phyloP scores from a whole-genome alignment of 2,329 filamentous ascomycete genomes.

The Diaporthe vaccinii region DNA sequence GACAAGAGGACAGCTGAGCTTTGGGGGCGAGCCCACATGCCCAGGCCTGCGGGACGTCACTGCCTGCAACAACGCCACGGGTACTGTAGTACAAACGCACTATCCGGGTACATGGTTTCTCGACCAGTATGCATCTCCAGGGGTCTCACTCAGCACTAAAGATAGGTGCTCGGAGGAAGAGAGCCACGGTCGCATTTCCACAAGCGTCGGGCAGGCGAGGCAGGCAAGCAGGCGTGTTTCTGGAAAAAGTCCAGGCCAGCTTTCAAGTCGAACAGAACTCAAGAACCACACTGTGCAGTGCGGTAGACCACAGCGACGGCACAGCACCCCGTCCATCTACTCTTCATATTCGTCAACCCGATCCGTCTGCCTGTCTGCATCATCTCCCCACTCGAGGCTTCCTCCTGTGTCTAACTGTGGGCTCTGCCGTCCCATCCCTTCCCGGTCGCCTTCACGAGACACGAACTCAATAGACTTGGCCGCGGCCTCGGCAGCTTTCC shows the following conservation, averaged over 20 bases:
- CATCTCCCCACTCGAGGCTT: not conserved
- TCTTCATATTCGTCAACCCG: conserved; percentile 9
- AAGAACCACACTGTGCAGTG: conserved; percentile 1
- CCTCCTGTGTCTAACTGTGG: not conserved
- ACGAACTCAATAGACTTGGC: conserved; percentile 35
- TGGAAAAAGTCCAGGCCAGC: conserved; percentile 38
- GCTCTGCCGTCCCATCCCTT: conserved; percentile 2
- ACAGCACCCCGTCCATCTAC: not conserved
- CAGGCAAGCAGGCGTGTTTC: conserved; percentile 13
- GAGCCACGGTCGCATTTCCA: conserved; percentile 20
- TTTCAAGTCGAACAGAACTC: conserved; percentile 25
- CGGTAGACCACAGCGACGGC: conserved; percentile 3
- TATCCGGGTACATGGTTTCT: conserved; percentile 22
- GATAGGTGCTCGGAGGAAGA: conserved; percentile 24
- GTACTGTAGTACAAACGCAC: conserved; percentile 17
- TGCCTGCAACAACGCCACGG: conserved; percentile 17
- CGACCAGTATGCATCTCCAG: conserved; percentile 25
- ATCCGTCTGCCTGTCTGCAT: conserved; percentile 17
- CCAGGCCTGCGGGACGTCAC: conserved; percentile 1
- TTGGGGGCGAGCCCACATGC: not conserved
- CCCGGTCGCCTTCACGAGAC: conserved; percentile 35
- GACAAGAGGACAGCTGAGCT: conserved; percentile 36
- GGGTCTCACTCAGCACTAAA: conserved; percentile 25
- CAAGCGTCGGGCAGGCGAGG: not conserved
- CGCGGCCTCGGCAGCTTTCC: conserved; percentile 31